A percentile compares a stretch with the other conserved stretches of the same genome.
Conservation (phyloP, 164 flowering plant species). For the Warburgia ugandensis region DNA sequence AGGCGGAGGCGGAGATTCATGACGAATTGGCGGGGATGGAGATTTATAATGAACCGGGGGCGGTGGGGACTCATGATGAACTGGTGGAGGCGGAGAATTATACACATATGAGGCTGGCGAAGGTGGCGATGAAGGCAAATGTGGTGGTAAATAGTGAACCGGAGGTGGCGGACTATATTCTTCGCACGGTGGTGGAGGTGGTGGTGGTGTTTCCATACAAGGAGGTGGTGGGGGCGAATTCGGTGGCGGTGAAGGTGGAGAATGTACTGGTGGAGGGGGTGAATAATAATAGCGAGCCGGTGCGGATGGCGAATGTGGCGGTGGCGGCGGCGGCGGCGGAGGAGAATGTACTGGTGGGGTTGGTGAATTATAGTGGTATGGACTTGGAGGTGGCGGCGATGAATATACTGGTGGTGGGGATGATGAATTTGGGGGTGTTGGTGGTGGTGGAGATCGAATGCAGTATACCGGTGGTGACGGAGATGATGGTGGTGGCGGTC, state of each 20-base stretch:
- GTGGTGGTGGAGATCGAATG: constrained; percentile 22
- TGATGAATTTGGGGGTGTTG: constrained; percentile 26
- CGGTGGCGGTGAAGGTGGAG: constrained; percentile 28
- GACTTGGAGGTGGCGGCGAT: constrained; percentile 18
- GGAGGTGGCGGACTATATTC: constrained; percentile 16
- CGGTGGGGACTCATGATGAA: no score
- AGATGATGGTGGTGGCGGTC: constrained; percentile 25
- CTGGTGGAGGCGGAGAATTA: constrained; percentile 1
- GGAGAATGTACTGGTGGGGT: constrained; percentile 14
- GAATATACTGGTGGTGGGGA: constrained; percentile 11
- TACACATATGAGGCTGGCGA: no score
- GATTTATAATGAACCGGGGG: constrained; percentile 7
- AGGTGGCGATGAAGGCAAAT: constrained; percentile 13
- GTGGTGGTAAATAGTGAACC: constrained; percentile 13
- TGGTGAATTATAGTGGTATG: constrained; percentile 7
- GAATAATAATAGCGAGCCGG: no score
- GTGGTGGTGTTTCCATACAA: constrained; percentile 25
- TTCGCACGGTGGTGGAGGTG: constrained; percentile 28
- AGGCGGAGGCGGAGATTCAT: constrained; percentile 25
- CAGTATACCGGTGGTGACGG: constrained; percentile 22
- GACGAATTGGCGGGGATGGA: constrained; percentile 11
- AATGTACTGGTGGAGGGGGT: constrained; percentile 18
- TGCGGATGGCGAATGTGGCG: no score
- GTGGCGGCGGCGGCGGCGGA: constrained; percentile 18
- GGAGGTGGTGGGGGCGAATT: no score